Base-by-base conservation (phyloP, 352 stramenopile species). In the Peronospora farinosa region DNA sequence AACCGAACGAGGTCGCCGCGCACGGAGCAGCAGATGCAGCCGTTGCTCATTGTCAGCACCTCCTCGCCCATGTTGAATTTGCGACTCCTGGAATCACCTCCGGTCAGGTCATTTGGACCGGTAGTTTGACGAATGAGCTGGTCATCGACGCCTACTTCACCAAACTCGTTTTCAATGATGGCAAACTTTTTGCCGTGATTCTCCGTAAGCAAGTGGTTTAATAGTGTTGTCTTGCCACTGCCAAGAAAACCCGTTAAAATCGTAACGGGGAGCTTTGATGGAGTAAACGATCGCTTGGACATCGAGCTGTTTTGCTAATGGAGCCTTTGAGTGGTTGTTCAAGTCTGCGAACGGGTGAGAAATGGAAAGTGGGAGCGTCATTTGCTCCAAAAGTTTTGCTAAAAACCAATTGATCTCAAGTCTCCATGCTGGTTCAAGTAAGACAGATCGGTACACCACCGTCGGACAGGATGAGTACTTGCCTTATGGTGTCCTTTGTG, bases 111-210 rank as follows among this genome's bases (percentile, higher is more conserved):
- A 25, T 40, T 50, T 3, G 47, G 47, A 7, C 40, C 51, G 5
- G 49, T 47, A 13, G 59, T 48, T 49, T 57, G 59, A 4, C 50
- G 53, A 44, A 98, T 61, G n/a, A 96, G 72, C 36, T 93, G 78
- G 39, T 98, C 86, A 50, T 97, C 92, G 30, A 98, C 75, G 16
- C 84, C 78, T 11, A 97, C 80, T 56, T 95, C 81, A 21, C 93
- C 95, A 60, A 98, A 97, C 51, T 98, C 93, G 62, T 98, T 98
- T 66, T 98, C 92, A 57, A 98, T 97, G 10, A 98, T 92, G 12
- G 93, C 90, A 45, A 98, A 86, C 59, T 89, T 95, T 63, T 95
- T 95, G 8, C 83, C 84, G 48, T 97, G 88, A 10, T 72, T 70
- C 51, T 91, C 81, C 3, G 72, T 81, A 5, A 98, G 60, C 25